Conservation (phyloP, 108 stramenopile species). For the Epipyxis sp. region DNA sequence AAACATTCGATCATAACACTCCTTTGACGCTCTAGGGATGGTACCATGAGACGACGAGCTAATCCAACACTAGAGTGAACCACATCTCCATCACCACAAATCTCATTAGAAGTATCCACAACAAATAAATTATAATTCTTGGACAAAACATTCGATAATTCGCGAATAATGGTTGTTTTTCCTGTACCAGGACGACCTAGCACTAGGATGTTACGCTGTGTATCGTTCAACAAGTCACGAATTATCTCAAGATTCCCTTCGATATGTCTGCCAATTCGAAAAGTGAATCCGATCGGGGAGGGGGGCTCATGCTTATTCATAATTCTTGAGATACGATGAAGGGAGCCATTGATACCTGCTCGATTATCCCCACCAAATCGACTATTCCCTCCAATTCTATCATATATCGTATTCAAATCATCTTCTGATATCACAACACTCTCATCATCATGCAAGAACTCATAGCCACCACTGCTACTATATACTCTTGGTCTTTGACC, state of each 20-base stretch:
- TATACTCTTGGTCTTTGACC: no score
- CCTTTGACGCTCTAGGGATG: slow-evolving; percentile 46
- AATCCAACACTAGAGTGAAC: slow-evolving; percentile 61
- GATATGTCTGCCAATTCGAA: slow-evolving; percentile 56
- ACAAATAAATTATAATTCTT: slow-evolving; percentile 48
- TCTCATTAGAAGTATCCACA: slow-evolving; percentile 66
- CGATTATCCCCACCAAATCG: slow-evolving; percentile 4
- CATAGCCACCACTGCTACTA: neutral
- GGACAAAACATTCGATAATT: slow-evolving; percentile 49
- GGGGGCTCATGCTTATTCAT: neutral
- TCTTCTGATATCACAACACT: neutral
- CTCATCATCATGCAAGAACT: neutral
- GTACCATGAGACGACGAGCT: slow-evolving; percentile 64
- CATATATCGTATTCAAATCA: neutral
- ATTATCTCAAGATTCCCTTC: slow-evolving; percentile 54
- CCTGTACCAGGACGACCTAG: slow-evolving; percentile 42
- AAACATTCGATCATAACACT: slow-evolving; percentile 66
- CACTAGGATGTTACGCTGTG: slow-evolving; percentile 7
- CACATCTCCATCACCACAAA: slow-evolving; percentile 60
- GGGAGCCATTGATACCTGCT: neutral
- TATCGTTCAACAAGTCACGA: slow-evolving; percentile 41
- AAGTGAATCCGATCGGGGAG: slow-evolving; percentile 52
- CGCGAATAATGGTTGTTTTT: slow-evolving; percentile 56
- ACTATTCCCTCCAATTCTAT: neutral
- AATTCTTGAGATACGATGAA: slow-evolving; percentile 40